Evolutionary conservation across 2,329 filamentous ascomycete genomes (phyloP).

Genomic region (Aspergillus phoenicis): DNA sequence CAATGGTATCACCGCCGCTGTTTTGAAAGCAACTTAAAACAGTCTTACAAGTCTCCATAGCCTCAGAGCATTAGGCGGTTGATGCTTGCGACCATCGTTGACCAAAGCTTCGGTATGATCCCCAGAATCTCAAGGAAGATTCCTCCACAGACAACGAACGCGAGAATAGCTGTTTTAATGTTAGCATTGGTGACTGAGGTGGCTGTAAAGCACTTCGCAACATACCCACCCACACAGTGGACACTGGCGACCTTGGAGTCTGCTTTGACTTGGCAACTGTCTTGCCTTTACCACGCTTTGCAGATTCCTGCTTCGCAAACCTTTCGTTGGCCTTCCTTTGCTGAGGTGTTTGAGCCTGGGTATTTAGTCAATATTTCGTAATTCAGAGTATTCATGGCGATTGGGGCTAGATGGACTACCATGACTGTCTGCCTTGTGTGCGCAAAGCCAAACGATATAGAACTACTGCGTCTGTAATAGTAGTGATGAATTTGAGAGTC

Average conservation of each 20-base stretch:
- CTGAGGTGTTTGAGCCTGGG: slow-evolving; percentile 67
- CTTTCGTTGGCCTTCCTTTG: slow-evolving; percentile 66
- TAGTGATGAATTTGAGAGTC: no score
- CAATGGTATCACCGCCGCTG: neutral
- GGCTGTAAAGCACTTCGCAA: slow-evolving; percentile 21
- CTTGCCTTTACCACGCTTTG: slow-evolving; percentile 61
- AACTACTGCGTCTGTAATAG: no score
- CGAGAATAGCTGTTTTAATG: slow-evolving; percentile 55
- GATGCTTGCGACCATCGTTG: slow-evolving; percentile 33
- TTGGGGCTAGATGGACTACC: neutral
- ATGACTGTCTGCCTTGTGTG: neutral
- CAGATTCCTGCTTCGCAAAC: slow-evolving; percentile 61
- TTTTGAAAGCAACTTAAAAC: neutral
- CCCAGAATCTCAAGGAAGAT: slow-evolving; percentile 60
- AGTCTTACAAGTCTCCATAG: neutral
- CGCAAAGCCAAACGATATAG: no score
- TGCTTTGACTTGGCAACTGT: slow-evolving; percentile 50
- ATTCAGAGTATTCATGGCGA: neutral
- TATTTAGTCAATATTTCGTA: neutral
- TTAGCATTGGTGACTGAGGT: slow-evolving; percentile 17
- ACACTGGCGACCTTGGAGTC: slow-evolving; percentile 57
- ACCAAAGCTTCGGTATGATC: slow-evolving; percentile 46
- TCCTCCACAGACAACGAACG: slow-evolving; percentile 66
- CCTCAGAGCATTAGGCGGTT: slow-evolving; percentile 26
- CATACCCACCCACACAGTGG: slow-evolving; percentile 62